Evolutionary conservation across 164 flowering plant species (phyloP).

Genomic region (Magnolia sinica): DNA sequence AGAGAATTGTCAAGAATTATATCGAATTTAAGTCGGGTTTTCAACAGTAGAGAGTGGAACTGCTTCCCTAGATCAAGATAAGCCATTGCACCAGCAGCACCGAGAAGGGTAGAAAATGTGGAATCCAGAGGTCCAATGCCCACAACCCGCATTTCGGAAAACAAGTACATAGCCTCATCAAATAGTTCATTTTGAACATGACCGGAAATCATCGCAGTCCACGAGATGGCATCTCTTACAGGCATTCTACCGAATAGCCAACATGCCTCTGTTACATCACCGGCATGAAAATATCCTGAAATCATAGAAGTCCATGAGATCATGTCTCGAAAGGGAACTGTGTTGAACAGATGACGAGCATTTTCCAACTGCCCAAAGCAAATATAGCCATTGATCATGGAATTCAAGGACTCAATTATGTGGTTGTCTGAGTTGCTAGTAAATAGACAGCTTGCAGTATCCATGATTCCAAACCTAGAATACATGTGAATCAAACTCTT

Average conservation of each 20-base stretch:
- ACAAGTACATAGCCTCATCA: constrained; percentile 31
- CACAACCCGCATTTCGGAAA: constrained; percentile 33
- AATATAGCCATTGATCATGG: constrained; percentile 47
- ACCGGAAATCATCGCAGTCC: constrained; percentile 65
- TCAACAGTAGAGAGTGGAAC: constrained; percentile 34
- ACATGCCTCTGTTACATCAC: constrained; percentile 41
- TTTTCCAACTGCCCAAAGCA: constrained; percentile 33
- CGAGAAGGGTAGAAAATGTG: constrained; percentile 45
- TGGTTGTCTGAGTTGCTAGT: constrained; percentile 13
- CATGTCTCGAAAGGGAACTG: constrained; percentile 28
- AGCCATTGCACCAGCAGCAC: constrained; percentile 55
- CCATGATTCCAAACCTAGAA: constrained; percentile 39
- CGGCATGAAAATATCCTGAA: constrained; percentile 40
- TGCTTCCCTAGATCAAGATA: constrained; percentile 47
- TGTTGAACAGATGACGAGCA: constrained; percentile 39
- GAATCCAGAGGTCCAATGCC: constrained; percentile 35
- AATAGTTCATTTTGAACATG: constrained; percentile 49
- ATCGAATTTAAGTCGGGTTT: constrained; percentile 28
- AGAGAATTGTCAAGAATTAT: constrained; percentile 43
- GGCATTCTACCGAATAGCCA: constrained; percentile 48
- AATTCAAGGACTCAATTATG: constrained; percentile 32
- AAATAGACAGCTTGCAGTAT: constrained; percentile 35
- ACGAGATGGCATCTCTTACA: constrained; percentile 45
- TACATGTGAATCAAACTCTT: constrained; percentile 57
- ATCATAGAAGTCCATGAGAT: constrained; percentile 62